Percentiles rank a stretch among this genome's conserved stretches.
phyloP scores from a whole-genome alignment of 371 early-diverging fungal species.

The Apophysomyces trapeziformis region DNA sequence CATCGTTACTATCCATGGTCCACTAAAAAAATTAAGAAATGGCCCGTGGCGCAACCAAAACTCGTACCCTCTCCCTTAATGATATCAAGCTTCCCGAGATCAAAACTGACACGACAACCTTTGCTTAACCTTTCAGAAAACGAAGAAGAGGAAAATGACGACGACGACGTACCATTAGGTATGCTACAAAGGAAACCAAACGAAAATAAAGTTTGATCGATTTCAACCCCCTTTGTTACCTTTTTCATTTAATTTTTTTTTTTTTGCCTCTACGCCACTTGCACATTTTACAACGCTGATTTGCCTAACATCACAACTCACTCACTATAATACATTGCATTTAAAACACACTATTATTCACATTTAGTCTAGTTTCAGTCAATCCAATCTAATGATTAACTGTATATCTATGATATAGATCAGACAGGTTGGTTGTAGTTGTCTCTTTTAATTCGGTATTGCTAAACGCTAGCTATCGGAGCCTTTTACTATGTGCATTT shows the following conservation, averaged over 20 bases:
- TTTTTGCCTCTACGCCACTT: constrained; percentile 2
- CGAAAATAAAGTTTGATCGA: background rate
- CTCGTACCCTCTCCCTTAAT: background rate
- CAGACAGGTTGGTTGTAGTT: no score
- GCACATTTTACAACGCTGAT: constrained; percentile 17
- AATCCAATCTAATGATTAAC: constrained; percentile 25
- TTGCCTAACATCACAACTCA: constrained; percentile 11
- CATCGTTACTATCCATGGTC: background rate
- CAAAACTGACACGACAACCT: background rate
- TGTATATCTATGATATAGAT: background rate
- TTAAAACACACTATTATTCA: no score
- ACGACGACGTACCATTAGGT: background rate
- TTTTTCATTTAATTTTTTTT: constrained; percentile 7
- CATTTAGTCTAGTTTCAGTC: background rate
- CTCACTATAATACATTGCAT: no score
- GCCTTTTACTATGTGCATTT: no score
- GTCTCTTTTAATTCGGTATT: no score
- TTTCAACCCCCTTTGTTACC: background rate
- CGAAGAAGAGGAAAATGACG: background rate
- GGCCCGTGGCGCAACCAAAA: background rate
- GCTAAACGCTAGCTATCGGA: no score
- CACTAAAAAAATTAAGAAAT: background rate
- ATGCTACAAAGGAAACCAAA: background rate
- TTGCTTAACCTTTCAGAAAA: background rate
- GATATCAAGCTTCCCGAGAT: background rate